Evolutionary conservation across 2,329 filamentous ascomycete genomes (phyloP).

Genomic region (Nothopassalora personata): DNA sequence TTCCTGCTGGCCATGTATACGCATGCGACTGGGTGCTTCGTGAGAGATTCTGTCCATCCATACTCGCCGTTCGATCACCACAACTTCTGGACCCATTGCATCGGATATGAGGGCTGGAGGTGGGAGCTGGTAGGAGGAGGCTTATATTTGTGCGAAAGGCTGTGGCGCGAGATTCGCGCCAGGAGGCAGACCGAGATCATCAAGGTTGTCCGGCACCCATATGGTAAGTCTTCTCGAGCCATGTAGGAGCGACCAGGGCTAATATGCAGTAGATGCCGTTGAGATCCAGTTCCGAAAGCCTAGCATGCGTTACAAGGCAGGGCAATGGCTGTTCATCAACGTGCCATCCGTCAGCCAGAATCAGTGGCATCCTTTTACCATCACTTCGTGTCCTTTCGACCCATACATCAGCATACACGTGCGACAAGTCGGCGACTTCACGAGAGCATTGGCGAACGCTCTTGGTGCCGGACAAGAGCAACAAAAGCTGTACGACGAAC

Average conservation of each 20-base stretch:
- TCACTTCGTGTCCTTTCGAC: constrained; percentile 95
- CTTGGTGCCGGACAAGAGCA: constrained; percentile 87
- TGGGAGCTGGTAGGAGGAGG: constrained; percentile 88
- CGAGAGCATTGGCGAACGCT: constrained; percentile 84
- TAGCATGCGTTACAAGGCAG: constrained; percentile 95
- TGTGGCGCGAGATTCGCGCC: constrained; percentile 85
- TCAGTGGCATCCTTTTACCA: constrained; percentile 99
- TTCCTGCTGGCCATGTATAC: constrained; percentile 93
- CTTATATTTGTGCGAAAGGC: constrained; percentile 78
- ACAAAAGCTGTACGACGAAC: constrained; percentile 79
- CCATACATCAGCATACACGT: constrained; percentile 92
- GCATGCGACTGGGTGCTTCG: constrained; percentile 93
- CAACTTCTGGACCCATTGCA: constrained; percentile 83
- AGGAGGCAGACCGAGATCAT: constrained; percentile 82
- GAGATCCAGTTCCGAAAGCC: constrained; percentile 97
- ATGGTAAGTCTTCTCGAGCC: constrained; percentile 54
- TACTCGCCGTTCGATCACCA: constrained; percentile 80
- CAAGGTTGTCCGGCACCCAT: constrained; percentile 91
- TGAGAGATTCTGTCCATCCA: constrained; percentile 68
- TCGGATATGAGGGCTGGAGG: constrained; percentile 93
- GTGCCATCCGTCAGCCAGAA: constrained; percentile 80
- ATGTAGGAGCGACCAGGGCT: constrained; percentile 2
- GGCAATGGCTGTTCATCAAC: constrained; percentile 96
- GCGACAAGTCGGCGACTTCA: constrained; percentile 95
- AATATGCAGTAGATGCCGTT: constrained; percentile 63